Percentiles rank a stretch among this genome's conserved stretches.
phyloP scores from a whole-genome alignment of 768 basidiomycete species.

The Boletus sp. region DNA sequence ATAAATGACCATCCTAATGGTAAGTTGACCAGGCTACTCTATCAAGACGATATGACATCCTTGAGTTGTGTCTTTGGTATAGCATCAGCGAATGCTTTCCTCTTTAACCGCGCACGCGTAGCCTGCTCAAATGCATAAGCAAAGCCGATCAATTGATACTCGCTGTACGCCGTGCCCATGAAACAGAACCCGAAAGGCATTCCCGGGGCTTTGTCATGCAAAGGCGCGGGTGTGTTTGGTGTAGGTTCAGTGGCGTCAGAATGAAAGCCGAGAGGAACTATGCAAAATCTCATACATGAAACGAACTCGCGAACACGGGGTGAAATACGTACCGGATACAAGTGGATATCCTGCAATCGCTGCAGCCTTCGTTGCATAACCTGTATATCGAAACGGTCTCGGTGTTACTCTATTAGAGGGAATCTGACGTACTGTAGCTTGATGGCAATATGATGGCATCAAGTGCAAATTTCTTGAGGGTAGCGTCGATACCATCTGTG shows the following conservation, averaged over 20 bases:
- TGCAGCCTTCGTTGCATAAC: slow-evolving; percentile 28
- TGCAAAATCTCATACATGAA: slow-evolving; percentile 32
- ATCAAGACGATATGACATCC: slow-evolving; percentile 27
- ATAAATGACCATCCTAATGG: background rate
- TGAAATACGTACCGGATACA: slow-evolving; percentile 27
- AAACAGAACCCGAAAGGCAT: slow-evolving; percentile 44
- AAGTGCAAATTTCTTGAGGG: slow-evolving; percentile 43
- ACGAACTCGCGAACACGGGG: background rate
- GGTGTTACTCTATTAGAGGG: background rate
- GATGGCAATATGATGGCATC: slow-evolving; percentile 53
- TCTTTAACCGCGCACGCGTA: slow-evolving; percentile 48
- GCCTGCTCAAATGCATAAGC: slow-evolving; percentile 55
- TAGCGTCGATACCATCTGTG: slow-evolving; percentile 53
- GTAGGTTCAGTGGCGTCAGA: slow-evolving; percentile 30
- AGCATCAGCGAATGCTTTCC: slow-evolving; percentile 49
- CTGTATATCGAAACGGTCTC: slow-evolving; percentile 1
- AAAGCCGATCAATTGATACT: slow-evolving; percentile 40
- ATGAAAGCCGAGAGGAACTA: slow-evolving; percentile 42
- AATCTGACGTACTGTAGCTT: slow-evolving; percentile 10
- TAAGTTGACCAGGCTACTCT: background rate
- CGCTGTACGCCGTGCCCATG: slow-evolving; percentile 45
- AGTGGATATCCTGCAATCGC: slow-evolving; percentile 39
- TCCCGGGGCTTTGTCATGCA: slow-evolving; percentile 34
- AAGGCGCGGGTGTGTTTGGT: slow-evolving; percentile 36
- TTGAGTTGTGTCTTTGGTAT: slow-evolving; percentile 54